Evolutionary conservation across 1,284 basidiomycete species (phyloP).

Genomic region (Papiliotrema laurentii): DNA sequence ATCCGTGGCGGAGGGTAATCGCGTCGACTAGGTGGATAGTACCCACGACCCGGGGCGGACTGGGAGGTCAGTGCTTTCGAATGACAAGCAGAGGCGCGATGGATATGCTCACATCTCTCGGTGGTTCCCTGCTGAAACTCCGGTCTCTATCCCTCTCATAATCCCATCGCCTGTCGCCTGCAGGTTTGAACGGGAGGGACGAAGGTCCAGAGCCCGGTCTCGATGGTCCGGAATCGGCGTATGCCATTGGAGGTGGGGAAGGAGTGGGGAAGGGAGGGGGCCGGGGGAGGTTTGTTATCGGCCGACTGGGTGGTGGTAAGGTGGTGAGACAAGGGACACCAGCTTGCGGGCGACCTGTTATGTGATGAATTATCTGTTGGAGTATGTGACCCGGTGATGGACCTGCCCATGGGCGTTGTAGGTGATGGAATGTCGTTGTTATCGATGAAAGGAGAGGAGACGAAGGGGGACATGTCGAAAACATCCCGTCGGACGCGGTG

Average conservation of each 20-base stretch:
- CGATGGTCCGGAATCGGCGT: background rate
- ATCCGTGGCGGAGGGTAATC: background rate
- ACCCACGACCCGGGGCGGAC: background rate
- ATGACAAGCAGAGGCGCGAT: background rate
- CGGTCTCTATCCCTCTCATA: background rate
- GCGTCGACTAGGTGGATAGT: background rate
- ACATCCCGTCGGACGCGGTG: too few species aligned
- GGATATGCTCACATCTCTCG: background rate
- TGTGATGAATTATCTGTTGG: too few species aligned
- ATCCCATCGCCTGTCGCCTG: background rate
- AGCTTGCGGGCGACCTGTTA: too few species aligned
- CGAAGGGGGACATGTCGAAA: too few species aligned
- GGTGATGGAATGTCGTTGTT: too few species aligned
- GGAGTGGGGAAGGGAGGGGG: background rate
- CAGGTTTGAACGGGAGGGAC: background rate
- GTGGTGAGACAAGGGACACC: too few species aligned
- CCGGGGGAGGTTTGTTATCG: background rate
- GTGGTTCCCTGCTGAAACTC: too few species aligned
- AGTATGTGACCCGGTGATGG: too few species aligned
- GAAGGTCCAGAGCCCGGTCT: background rate
- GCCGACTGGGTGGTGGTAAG: too few species aligned
- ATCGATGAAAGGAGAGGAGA: too few species aligned
- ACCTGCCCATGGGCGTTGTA: too few species aligned
- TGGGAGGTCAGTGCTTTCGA: background rate
- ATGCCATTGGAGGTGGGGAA: background rate